phyloP scores from a whole-genome alignment of 257 asterid genomes.

The Penstemon eatonii region DNA sequence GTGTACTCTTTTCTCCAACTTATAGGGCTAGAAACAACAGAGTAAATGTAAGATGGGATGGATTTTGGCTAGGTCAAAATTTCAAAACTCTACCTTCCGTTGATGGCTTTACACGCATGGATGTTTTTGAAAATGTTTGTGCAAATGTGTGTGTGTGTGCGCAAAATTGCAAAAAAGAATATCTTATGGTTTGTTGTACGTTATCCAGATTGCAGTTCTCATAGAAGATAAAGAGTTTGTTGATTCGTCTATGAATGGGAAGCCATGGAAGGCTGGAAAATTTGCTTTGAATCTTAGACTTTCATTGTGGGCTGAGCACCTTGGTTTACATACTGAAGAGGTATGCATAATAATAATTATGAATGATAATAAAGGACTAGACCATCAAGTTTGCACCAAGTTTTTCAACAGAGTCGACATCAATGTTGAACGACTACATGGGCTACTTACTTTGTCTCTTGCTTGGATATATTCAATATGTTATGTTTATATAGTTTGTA shows the following conservation, averaged over 20 bases:
- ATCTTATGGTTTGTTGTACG: conserved; percentile 19
- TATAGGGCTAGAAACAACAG: neutral
- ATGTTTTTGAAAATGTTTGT: too few species aligned
- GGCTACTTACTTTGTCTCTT: neutral
- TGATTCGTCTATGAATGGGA: conserved; percentile 75
- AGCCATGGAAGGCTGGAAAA: conserved; percentile 88
- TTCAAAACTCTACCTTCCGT: neutral
- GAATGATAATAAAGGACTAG: conserved; percentile 12
- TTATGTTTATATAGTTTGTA: neutral
- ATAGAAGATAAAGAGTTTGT: conserved; percentile 80
- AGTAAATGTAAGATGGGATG: neutral
- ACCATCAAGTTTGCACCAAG: conserved; percentile 4
- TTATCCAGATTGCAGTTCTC: conserved; percentile 69
- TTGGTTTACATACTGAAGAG: conserved; percentile 65
- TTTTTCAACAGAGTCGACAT: neutral
- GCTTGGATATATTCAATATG: conserved; percentile 17
- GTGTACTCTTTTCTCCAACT: conserved; percentile 6
- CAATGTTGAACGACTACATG: neutral
- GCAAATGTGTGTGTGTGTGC: neutral
- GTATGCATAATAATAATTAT: conserved; percentile 37
- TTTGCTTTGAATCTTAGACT: conserved; percentile 71
- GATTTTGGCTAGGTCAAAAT: neutral
- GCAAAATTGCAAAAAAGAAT: neutral
- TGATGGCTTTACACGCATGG: too few species aligned
- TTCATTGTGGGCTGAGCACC: conserved; percentile 93